Evolutionary conservation across 1,139 yeast species (phyloP), one percentile per base, ranked within the genome.

Genomic region (Taphrina communis): DNA sequence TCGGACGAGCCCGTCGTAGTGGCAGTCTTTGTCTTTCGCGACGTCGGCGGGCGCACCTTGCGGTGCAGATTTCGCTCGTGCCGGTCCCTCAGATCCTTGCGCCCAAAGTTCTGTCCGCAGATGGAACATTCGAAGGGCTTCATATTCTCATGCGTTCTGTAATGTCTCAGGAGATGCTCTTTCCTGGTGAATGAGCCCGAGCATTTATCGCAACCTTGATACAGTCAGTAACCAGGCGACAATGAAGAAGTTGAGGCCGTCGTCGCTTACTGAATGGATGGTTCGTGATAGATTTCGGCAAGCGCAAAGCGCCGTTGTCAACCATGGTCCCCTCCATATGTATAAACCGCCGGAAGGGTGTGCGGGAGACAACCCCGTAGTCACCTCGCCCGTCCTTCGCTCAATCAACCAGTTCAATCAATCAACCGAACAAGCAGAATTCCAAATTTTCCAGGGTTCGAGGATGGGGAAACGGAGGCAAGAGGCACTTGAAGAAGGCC

Each of bases 141-240:
- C 77, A 94, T 99, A 77, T 93, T 91, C 3, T 99, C 94, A 77
- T 94, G 99, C 1, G 96, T 88, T 60, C 98, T 82, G 77, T 93
- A 96, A 76, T 94, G 99, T 71, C 99, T 85, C 77, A 92, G 86
- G 74, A 94, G 83, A 78, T 94, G 99, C 78, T 94, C 99, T 70
- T 91, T 83, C 66, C 99, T 83, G 1, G 97, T 98, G 83, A 94
- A 94, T 1, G 97, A 97, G 73, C 99, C 83, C 0, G 98, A 90
- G 78, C 99, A 94, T 9, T 89, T 89, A 38, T 88, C 84, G 77
- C 99, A 94, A 44, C 53, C 62, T 58, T 9, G 5, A 44, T 2
- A n/a, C 19, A n/a, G 48, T 44, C 48, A 44, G 48, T n/a, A 6
- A 14, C 19, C 8, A 39, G 48, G n/a, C 48, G 42, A 2, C 48